Base-by-base conservation (phyloP, 768 basidiomycete genomes). In the Amanita phalloides region DNA sequence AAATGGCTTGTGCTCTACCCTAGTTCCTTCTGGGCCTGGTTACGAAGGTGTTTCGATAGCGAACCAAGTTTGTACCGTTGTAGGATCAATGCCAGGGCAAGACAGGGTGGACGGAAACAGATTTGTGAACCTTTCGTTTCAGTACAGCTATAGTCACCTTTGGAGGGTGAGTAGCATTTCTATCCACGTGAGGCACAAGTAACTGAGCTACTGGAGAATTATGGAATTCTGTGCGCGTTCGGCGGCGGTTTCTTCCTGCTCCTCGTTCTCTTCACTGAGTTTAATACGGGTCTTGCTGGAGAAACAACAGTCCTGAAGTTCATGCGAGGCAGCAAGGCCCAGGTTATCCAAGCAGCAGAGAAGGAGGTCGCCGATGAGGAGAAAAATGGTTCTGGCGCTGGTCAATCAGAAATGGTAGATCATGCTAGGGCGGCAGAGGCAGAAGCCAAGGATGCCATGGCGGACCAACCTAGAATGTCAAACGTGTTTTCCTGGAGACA, bases 401-500 rank as follows among this genome's bases (percentile, higher is more conserved):
- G 35, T n/a, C 30, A 47, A 7, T 17, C 41, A 6, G 51, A 58
- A n/a, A 51, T 55, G n/a, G 51, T 55, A 14, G 48, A 51, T 4
- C 47, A 49, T 20, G 47, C 55, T 8, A 37, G 57, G 10, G 54
- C 51, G 17, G 57, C 59, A 21, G 60, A 62, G 11, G 59, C 60
- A 30, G 62, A 61, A 4, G 47, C 56, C 1, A 60, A 64, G 25
- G 57, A 68, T 36, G 66, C 67, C 54, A 61, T 70, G 57, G 68
- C 64, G 49, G 71, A 69, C 53, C 72, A 63, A 51, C 71, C 68
- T 57, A 69, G 68, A 48, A 69, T 66, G 73, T 71, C 64, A 17
- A 74, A 84, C 57, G 74, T 82, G 4, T 93, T 96, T 66, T 88
- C 91, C 1, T 96, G 89, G 88, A 74, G 81, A 48, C 69, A 80